Conservation (phyloP, 1,284 basidiomycete species). For the Golubevia pallescens region DNA sequence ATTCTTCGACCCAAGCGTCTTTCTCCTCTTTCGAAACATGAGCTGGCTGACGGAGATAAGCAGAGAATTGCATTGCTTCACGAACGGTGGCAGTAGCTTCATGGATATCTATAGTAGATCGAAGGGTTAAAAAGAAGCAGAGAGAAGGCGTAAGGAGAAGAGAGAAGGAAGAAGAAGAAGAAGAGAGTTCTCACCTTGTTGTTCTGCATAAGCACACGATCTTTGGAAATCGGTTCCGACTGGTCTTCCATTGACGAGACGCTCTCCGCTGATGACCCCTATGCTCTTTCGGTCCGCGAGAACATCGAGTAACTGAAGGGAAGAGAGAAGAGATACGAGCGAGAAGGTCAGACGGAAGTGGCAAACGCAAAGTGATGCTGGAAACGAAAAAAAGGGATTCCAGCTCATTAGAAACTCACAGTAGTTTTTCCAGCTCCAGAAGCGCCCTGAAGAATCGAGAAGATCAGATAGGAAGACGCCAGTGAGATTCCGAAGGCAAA, state of each 20-base stretch:
- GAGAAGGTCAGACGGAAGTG: no score
- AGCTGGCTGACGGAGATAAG: conserved; percentile 78
- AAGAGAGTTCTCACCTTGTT: no score
- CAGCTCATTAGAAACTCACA: not conserved
- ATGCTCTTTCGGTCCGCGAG: conserved; percentile 51
- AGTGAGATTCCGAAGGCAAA: not conserved
- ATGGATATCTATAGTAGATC: no score
- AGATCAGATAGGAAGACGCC: no score
- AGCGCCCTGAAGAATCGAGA: conserved; percentile 13
- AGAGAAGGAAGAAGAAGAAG: no score
- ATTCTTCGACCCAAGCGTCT: conserved; percentile 79
- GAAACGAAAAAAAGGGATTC: no score
- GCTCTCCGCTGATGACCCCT: conserved; percentile 46
- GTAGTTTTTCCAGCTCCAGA: conserved; percentile 60
- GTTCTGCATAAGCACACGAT: conserved; percentile 51
- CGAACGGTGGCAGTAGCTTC: conserved; percentile 77
- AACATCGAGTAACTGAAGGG: conserved; percentile 38
- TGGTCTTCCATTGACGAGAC: conserved; percentile 40
- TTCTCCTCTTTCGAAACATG: conserved; percentile 76
- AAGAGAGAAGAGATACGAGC: no score
- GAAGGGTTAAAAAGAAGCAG: no score
- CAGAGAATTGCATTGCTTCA: conserved; percentile 83
- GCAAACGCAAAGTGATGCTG: no score
- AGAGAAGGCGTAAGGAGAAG: not conserved
- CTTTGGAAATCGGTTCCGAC: conserved; percentile 52